Percentiles rank a stretch among this genome's conserved stretches.
These are phyloP conservation scores for Salix brachista DNA, from an alignment of 345 rosid species.

Conservation along the genomic window DNA sequence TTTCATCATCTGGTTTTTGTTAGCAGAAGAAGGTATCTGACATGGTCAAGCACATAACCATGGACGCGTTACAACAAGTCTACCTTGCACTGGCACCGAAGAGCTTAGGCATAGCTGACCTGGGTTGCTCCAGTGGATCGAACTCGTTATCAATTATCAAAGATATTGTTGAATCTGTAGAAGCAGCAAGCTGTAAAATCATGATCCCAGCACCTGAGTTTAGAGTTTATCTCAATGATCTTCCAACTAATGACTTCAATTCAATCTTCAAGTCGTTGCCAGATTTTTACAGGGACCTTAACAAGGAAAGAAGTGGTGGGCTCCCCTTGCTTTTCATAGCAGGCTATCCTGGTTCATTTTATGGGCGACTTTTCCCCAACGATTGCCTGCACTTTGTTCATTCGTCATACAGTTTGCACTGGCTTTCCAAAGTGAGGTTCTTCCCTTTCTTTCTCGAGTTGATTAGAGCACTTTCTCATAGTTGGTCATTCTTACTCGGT, in stretches of 20 bases:
- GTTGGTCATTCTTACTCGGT: no score
- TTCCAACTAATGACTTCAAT: slow-evolving; percentile 63
- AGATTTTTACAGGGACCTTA: slow-evolving; percentile 40
- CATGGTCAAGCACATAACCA: slow-evolving; percentile 55
- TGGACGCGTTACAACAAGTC: slow-evolving; percentile 47
- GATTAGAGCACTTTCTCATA: background rate
- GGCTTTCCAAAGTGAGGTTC: slow-evolving; percentile 76
- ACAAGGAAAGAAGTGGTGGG: slow-evolving; percentile 24
- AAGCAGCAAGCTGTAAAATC: slow-evolving; percentile 22
- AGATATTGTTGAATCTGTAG: slow-evolving; percentile 41
- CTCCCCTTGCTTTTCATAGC: slow-evolving; percentile 40
- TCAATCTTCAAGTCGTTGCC: slow-evolving; percentile 52
- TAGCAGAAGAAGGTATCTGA: slow-evolving; percentile 69
- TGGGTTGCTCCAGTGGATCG: slow-evolving; percentile 56
- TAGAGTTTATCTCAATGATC: slow-evolving; percentile 52
- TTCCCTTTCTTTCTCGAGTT: background rate
- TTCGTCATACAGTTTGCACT: slow-evolving; percentile 76
- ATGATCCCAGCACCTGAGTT: slow-evolving; percentile 37
- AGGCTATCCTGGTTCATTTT: slow-evolving; percentile 80
- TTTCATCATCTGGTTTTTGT: background rate
- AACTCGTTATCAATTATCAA: slow-evolving; percentile 45
- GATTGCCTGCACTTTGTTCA: slow-evolving; percentile 62
- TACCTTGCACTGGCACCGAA: slow-evolving; percentile 30
- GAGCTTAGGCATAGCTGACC: slow-evolving; percentile 48
- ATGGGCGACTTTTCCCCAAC: slow-evolving; percentile 71